Base-by-base conservation (phyloP, 352 stramenopile species). In the Globisporangium emineosum region DNA sequence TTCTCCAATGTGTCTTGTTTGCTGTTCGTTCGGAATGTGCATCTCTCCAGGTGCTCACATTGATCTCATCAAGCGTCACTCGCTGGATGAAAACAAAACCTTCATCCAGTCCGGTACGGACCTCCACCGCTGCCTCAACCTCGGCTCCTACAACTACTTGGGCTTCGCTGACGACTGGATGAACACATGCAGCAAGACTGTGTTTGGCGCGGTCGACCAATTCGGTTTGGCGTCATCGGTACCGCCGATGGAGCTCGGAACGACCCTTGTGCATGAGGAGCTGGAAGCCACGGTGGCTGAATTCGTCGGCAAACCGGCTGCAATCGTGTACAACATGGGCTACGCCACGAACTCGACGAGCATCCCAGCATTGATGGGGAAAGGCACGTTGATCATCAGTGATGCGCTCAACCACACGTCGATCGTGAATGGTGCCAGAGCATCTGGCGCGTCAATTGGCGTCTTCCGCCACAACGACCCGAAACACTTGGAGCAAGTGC, bases 81-180 rank as follows among this genome's bases (percentile, higher is more conserved):
- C 70, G 29, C 40, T 49, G 17, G 74, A 81, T 33, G 73, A 69
- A 13, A 71, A 72, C 57, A 78, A 76, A 62, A 80, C 79, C 9
- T 57, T 70, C 25, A 59, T 61, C 42, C 63, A 66, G 45, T 59
- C 65, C 13, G 55, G 30, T 15, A 33, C 29, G 10, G 33, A 75
- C 93, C 56, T 70, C 29, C 70, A 81, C 8, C 64, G 77, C 25
- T 98, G 89, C 68, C 64, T 98, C 25, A 98, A 98, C 75, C 73
- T 98, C 5, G 94, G 94, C n/a, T 97, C 81, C 52, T 98, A 98
- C 85, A 98, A 98, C 77, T 98, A 98, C 73, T 75, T 98, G 5
- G 96, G 96, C 25, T 98, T 98, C 79, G 96, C 92, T 1, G 96
- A 98, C 71, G 94, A 98, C 73, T 98, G 94, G 94, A 78, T 96